These are phyloP conservation scores for Venturia effusa DNA, from an alignment of 2,329 filamentous ascomycete genomes.

Conservation along the genomic window DNA sequence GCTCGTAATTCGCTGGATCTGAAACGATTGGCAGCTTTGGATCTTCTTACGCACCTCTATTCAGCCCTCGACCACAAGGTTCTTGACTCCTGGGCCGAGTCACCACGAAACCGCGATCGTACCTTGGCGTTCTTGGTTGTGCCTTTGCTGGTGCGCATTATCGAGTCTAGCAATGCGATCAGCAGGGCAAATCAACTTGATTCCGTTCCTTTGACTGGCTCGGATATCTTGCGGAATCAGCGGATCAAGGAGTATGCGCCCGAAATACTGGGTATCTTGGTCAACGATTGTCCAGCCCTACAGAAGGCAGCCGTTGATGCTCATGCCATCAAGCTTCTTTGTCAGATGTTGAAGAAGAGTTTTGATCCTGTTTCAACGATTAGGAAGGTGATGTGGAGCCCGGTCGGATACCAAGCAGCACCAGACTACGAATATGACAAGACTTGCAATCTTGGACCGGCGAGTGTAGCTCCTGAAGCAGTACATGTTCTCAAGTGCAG, in stretches of 20 bases:
- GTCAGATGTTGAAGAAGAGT: slow-evolving; percentile 53
- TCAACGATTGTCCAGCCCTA: slow-evolving; percentile 66
- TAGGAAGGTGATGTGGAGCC: slow-evolving; percentile 44
- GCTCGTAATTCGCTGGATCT: slow-evolving; percentile 30
- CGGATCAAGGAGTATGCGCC: slow-evolving; percentile 59
- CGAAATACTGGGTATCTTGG: slow-evolving; percentile 66
- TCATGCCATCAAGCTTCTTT: slow-evolving; percentile 49
- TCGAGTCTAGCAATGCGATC: slow-evolving; percentile 26
- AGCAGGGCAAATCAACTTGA: slow-evolving; percentile 32
- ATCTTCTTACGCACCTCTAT: slow-evolving; percentile 22
- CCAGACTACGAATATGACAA: slow-evolving; percentile 13
- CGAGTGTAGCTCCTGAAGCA: slow-evolving; percentile 37
- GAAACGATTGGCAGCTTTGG: slow-evolving; percentile 31
- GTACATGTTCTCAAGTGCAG: slow-evolving; percentile 64
- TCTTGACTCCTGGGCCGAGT: slow-evolving; percentile 25
- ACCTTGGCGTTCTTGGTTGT: slow-evolving; percentile 35
- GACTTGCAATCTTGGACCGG: slow-evolving; percentile 34
- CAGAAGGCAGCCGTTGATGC: slow-evolving; percentile 75
- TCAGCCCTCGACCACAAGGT: slow-evolving; percentile 21
- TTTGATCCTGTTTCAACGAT: slow-evolving; percentile 48
- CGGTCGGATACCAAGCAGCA: slow-evolving; percentile 19
- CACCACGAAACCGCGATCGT: slow-evolving; percentile 27
- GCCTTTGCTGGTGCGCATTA: slow-evolving; percentile 37
- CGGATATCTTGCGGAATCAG: slow-evolving; percentile 57
- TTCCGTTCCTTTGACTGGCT: slow-evolving; percentile 30